phyloP scores from a whole-genome alignment of 1,284 basidiomycete genomes.

The Taiwanofungus camphoratus region DNA sequence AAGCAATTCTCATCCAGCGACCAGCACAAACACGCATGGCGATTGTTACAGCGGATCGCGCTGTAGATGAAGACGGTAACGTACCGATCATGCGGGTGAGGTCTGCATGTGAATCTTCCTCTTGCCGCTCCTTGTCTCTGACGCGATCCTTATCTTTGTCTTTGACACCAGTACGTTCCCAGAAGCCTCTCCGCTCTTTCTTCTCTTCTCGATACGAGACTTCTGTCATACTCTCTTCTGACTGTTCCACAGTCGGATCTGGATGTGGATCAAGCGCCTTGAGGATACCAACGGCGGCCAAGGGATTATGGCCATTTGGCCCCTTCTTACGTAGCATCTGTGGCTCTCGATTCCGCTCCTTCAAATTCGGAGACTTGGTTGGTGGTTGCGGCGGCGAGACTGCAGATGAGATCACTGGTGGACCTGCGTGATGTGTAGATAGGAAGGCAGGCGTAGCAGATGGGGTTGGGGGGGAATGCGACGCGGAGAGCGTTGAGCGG shows the following conservation, averaged over 20 bases:
- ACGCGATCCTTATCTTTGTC: constrained; percentile 26
- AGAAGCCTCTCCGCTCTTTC: constrained; percentile 46
- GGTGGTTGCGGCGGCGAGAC: constrained; percentile 20
- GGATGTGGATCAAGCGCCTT: constrained; percentile 49
- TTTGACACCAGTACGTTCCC: constrained; percentile 38
- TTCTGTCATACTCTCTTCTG: constrained; percentile 27
- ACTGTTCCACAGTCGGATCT: constrained; percentile 21
- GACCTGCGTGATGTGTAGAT: constrained; percentile 35
- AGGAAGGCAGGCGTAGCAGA: constrained; percentile 34
- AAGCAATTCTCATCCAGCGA: too few relatives aligned
- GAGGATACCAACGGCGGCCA: constrained; percentile 48
- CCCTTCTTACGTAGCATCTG: constrained; percentile 29
- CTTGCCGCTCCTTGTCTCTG: constrained; percentile 27
- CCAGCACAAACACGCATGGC: too few relatives aligned
- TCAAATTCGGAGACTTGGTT: constrained; percentile 3
- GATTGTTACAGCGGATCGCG: too few relatives aligned
- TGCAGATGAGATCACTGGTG: constrained; percentile 34
- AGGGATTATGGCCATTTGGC: constrained; percentile 19
- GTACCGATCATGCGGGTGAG: constrained; percentile 67
- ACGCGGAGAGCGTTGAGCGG: constrained; percentile 32
- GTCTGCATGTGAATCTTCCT: constrained; percentile 43
- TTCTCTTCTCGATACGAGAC: constrained; percentile 33
- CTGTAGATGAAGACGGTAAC: too few relatives aligned
- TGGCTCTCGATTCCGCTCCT: constrained; percentile 23
- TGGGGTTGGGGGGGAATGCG: constrained; percentile 41